Evolutionary conservation across 371 early-diverging fungal species (phyloP), one percentile per base, ranked within the genome.

Genomic region (Circinella umbellata): DNA sequence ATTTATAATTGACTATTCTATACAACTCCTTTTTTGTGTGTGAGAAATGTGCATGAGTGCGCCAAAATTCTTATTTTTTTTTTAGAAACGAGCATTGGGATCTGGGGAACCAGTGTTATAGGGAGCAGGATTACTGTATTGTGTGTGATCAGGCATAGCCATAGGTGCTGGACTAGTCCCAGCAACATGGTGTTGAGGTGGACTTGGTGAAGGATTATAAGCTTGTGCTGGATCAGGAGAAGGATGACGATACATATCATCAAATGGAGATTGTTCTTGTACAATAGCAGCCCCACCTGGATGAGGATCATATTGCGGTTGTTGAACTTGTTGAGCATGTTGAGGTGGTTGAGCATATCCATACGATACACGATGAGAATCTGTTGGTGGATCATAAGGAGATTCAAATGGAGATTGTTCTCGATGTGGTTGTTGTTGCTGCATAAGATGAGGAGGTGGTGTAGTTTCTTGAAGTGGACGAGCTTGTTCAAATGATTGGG

Each of bases 401-500:
- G 75, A 74, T 3, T 76, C 76, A 59, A 76, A 76, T 9, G 73
- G 76, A 5, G 72, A 76, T 36, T 63, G 63, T 37, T 63, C 59
- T 13, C 9, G 42, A 6, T 42, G 42, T 42, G 64, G 60, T 27
- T 46, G 64, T 27, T 11, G 57, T 27, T 51, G 51, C 7, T 51
- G 51, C 35, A 42, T 42, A 42, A 60, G 37, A 11, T 63, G 69
- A 15, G 60, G 62, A 38, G 68, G 69, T 15, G 71, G 69, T 4
- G 59, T 48, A 48, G 68, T 51, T 17, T 63, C 59, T 8, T 71
- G 71, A 8, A 71, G 48, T 10, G 75, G 75, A 54, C 74, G 70
- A 13, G 74, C 74, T 48, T 74, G 74, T 39, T 74, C 74, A 60
- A 70, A 70, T 13, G 71, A 74, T 63, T 75, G 71, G 15, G 71